Conservation (phyloP, 345 rosid species). For the Gossypium australe region DNA sequence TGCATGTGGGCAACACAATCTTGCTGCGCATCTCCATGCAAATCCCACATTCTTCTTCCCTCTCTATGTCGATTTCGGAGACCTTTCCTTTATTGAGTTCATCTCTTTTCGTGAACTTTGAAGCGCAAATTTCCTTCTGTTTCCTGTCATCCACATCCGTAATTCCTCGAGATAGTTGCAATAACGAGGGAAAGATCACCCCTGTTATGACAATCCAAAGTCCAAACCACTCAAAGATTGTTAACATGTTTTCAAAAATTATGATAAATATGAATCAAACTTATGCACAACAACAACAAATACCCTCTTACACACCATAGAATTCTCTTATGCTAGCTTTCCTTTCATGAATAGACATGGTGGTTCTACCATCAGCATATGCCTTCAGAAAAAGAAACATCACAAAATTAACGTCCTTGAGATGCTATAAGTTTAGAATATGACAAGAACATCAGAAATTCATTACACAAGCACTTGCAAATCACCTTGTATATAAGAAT, state of each 20-base stretch:
- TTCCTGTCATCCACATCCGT: conserved; percentile 71
- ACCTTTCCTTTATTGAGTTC: conserved; percentile 58
- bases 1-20: conserved; percentile 78
- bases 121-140: conserved; percentile 57
- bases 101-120: conserved; percentile 46
- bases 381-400: conserved; percentile 38
- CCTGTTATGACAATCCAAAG: conserved; percentile 37
- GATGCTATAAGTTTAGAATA: background rate
- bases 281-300: background rate
- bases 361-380: conserved; percentile 87
- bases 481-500: conserved; percentile 80
- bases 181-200: conserved; percentile 76
- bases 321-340: conserved; percentile 83
- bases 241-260: background rate
- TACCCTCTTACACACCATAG: conserved; percentile 51
- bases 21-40: conserved; percentile 71
- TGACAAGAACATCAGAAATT: background rate
- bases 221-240: background rate
- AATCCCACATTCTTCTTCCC: conserved; percentile 92
- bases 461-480: background rate
- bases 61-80: conserved; percentile 68
- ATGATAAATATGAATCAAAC: background rate
- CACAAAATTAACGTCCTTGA: conserved; percentile 4
- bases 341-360: conserved; percentile 77
- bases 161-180: conserved; percentile 75